Conservation (phyloP, 352 stramenopile genomes). For the Phytophthora kernoviae region DNA sequence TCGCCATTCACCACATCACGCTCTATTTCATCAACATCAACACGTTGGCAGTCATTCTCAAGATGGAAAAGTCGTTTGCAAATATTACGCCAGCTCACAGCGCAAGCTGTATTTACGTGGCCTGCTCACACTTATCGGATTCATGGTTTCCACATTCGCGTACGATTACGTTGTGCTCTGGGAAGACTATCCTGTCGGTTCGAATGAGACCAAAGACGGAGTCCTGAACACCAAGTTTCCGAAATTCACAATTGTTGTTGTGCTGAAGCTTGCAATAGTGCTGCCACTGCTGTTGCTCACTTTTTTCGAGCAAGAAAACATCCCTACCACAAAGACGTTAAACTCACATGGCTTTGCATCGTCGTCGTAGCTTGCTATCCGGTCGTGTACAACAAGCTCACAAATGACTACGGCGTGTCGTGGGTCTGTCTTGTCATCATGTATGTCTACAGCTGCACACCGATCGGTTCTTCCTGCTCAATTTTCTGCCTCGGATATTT, state of each 20-base stretch:
- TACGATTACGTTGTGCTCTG: slow-evolving; percentile 83
- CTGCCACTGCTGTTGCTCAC: slow-evolving; percentile 66
- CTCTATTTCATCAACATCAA: slow-evolving; percentile 87
- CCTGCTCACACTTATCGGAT: slow-evolving; percentile 62
- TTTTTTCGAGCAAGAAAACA: slow-evolving; percentile 71
- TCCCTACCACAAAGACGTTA: slow-evolving; percentile 61
- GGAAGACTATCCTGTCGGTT: slow-evolving; percentile 50
- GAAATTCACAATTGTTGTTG: slow-evolving; percentile 73
- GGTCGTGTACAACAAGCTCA: slow-evolving; percentile 85
- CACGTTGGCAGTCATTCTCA: slow-evolving; percentile 63
- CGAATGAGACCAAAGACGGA: slow-evolving; percentile 28
- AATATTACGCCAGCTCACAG: slow-evolving; percentile 81
- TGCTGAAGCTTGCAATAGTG: slow-evolving; percentile 67
- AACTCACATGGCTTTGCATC: slow-evolving; percentile 77
- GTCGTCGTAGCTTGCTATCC: slow-evolving; percentile 65
- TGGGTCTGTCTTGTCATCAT: slow-evolving; percentile 86
- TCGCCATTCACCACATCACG: slow-evolving; percentile 78
- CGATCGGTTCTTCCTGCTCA: slow-evolving; percentile 82
- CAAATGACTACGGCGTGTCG: slow-evolving; percentile 80
- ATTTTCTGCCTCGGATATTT: slow-evolving; percentile 73
- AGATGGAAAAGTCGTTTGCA: slow-evolving; percentile 82
- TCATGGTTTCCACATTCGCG: slow-evolving; percentile 68
- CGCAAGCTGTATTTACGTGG: slow-evolving; percentile 65
- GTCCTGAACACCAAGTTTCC: slow-evolving; percentile 39
- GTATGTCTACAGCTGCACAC: slow-evolving; percentile 86